These are phyloP conservation scores for Lachancea quebecensis DNA, from an alignment of 805 yeast species.

Conservation along the genomic window DNA sequence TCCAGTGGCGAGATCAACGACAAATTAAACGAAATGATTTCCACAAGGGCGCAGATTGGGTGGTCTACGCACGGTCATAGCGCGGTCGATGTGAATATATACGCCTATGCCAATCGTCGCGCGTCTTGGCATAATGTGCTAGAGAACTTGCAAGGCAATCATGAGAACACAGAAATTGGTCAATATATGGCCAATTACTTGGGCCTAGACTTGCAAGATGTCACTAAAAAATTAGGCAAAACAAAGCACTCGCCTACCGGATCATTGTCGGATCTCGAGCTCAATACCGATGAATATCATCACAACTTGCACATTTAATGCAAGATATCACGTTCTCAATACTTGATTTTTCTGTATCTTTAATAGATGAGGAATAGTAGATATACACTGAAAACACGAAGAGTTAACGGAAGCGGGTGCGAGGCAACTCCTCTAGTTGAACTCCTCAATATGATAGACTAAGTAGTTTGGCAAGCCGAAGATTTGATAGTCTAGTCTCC, in stretches of 20 bases:
- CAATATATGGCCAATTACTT: conserved; percentile 52
- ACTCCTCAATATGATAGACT: conserved; percentile 84
- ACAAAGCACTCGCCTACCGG: conserved; percentile 41
- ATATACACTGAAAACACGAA: neutral
- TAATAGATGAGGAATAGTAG: neutral
- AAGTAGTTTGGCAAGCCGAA: conserved; percentile 91
- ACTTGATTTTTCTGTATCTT: neutral
- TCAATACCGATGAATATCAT: conserved; percentile 15
- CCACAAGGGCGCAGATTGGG: conserved; percentile 82
- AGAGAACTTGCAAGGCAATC: conserved; percentile 62
- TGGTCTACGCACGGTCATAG: conserved; percentile 97
- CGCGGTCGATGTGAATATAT: conserved; percentile 91
- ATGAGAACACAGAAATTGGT: conserved; percentile 84
- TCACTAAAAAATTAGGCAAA: conserved; percentile 44
- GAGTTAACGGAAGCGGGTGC: too few relatives aligned
- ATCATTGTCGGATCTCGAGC: neutral
- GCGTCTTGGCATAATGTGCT: conserved; percentile 35
- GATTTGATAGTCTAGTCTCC: conserved; percentile 83
- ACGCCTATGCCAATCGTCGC: conserved; percentile 62
- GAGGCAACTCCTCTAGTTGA: neutral
- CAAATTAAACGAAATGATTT: conserved; percentile 60
- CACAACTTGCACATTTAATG: too few relatives aligned
- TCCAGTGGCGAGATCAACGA: conserved; percentile 33
- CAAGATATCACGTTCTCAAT: too few relatives aligned
- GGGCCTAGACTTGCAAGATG: conserved; percentile 39